phyloP scores from a whole-genome alignment of 1,284 basidiomycete species.

The Meripilus lineatus region DNA sequence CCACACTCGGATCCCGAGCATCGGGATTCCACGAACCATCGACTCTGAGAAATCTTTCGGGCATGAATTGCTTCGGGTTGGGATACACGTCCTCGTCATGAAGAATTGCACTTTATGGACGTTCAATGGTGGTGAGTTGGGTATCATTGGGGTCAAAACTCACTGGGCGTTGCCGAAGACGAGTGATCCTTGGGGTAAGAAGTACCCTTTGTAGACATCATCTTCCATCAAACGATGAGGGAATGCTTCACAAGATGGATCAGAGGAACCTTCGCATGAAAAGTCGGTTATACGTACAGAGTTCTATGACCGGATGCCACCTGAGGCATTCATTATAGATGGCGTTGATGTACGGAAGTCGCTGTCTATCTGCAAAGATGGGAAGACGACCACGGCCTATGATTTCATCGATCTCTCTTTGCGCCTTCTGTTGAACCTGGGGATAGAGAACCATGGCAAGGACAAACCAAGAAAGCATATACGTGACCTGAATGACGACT shows the following conservation, averaged over 20 bases:
- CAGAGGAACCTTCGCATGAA: too few species aligned
- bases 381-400: conserved; percentile 18
- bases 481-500: conserved; percentile 15
- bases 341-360: conserved; percentile 20
- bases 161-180: conserved; percentile 20
- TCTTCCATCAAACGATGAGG: conserved; percentile 17
- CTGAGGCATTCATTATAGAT: conserved; percentile 18
- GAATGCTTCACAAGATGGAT: too few species aligned
- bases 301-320: conserved; percentile 9
- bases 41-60: conserved; percentile 28
- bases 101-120: conserved; percentile 25
- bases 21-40: conserved; percentile 15
- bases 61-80: conserved; percentile 30
- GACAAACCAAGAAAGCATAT: conserved; percentile 21
- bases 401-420: conserved; percentile 17
- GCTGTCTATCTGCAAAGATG: conserved; percentile 14
- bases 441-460: conserved; percentile 19
- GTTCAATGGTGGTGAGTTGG: neutral
- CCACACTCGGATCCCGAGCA: conserved; percentile 15
- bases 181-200: conserved; percentile 19
- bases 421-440: conserved; percentile 18
- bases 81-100: conserved; percentile 29
- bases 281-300: neutral
- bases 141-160: neutral
- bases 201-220: conserved; percentile 20